Evolutionary conservation across 768 basidiomycete species (phyloP), one percentile per base, ranked within the genome.

Genomic region (Rhizopogon vinicolor): DNA sequence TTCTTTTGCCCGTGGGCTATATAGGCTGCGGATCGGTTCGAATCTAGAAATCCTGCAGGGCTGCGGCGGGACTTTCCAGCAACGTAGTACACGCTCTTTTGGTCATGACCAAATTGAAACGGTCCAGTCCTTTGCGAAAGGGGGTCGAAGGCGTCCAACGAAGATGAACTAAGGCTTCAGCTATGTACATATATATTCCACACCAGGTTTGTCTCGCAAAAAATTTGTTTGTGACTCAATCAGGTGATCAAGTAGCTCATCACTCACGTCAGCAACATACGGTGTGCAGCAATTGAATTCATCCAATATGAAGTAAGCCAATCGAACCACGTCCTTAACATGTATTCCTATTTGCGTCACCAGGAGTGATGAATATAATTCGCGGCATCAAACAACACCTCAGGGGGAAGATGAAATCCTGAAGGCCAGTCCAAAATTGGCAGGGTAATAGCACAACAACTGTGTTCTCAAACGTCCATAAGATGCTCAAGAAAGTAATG

Each of bases 381-480:
- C 10, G 70, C 75, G 7, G 71, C 65, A 35, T 71, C 63, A 28
- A 75, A 70, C 39, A 78, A 70, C 39, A 78, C 69, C 60, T 79
- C 76, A 62, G 69, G 68, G 7, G 73, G 68, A 31, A 60, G 53
- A 60, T 75, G 68, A 61, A 63, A 62, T 28, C 72, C 71, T 64
- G 70, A 64, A 22, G 69, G 68, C 37, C 68, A 69, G 58, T 73
- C 72, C 57, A 78, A 65, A 25, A 76, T 70, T 59, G 77, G 70
- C 29, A 75, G 71, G 29, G 75, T 63, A 61, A 75, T 74, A 61
- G 73, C 71, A 54, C 69, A 48, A 76, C 63, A 63, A 80, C 66
- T 22, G 72, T 69, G 62, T 78, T 79, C 65, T 78, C 68, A 65
- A 71, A 74, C 64, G 60, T 71, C 72, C 77, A 81, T 75, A 67